Conservation (phyloP, 2,329 filamentous ascomycete species). For the Seiridium cupressi region DNA sequence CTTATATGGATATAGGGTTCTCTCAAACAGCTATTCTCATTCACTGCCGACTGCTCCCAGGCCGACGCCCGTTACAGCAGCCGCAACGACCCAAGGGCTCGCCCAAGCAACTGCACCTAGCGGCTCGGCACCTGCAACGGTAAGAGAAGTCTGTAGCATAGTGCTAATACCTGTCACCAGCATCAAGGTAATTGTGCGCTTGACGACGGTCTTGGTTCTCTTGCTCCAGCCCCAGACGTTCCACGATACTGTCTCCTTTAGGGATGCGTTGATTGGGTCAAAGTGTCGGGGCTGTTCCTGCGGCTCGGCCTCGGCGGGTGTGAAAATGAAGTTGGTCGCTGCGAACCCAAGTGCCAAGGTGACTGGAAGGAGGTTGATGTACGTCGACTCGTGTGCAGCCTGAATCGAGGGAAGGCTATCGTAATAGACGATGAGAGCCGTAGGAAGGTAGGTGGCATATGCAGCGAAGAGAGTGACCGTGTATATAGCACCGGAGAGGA, state of each 20-base stretch:
- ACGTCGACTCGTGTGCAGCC: conserved; percentile 63
- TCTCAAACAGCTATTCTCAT: conserved; percentile 21
- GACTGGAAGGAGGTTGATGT: conserved; percentile 59
- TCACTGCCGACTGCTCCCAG: conserved; percentile 52
- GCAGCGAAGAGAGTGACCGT: conserved; percentile 68
- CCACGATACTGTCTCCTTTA: conserved; percentile 68
- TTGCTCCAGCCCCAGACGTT: conserved; percentile 70
- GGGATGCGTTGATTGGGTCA: conserved; percentile 61
- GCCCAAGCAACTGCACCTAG: conserved; percentile 72
- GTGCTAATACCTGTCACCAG: conserved; percentile 57
- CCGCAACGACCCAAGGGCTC: conserved; percentile 69
- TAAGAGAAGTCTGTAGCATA: conserved; percentile 63
- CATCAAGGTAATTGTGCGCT: conserved; percentile 60
- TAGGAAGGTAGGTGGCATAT: conserved; percentile 68
- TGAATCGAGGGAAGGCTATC: conserved; percentile 67
- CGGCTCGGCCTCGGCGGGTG: conserved; percentile 57
- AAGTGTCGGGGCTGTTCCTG: conserved; percentile 52
- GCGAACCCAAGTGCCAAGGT: conserved; percentile 63
- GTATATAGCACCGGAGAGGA: conserved; percentile 73
- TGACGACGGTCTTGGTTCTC: conserved; percentile 62
- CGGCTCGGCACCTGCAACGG: conserved; percentile 67
- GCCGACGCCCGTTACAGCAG: conserved; percentile 55
- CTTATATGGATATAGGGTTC: too few species aligned
- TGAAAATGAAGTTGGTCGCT: conserved; percentile 75
- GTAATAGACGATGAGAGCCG: conserved; percentile 74